Evolutionary conservation across 192 early-diverging fungal genomes (phyloP), one percentile per base, ranked within the genome.

Genomic region (Spinellus fusiger): DNA sequence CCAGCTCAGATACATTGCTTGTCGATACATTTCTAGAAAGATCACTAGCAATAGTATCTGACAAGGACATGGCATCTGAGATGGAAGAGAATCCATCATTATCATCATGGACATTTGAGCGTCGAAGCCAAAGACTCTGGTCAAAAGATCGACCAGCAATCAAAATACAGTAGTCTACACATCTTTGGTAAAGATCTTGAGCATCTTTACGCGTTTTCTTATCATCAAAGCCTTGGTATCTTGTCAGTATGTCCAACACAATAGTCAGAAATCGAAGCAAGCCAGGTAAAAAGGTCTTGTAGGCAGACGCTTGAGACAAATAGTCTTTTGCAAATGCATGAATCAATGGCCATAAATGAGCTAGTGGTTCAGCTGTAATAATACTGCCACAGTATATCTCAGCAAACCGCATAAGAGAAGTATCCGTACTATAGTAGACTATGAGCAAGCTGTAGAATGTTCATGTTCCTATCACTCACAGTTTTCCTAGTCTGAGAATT

Each of bases 141-240:
- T 90, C 89, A 62, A 90, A 88, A 22, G 87, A 78, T 18, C 84
- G 82, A 8, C 90, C 92, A 0, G 83, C 82, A 54, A 89, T 85
- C 40, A 86, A 69, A 18, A 92, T 83, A 61, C 90, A 90, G 29
- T 81, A 82, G 50, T 94, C 92, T 23, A 86, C 64, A 40, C 87
- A 77, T 2, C 82, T 73, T 54, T 76, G 72, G 50, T 81, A 84
- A 2, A 77, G 49, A 22, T 84, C 82, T 37, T 84, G 75, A 12
- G 76, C 80, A 29, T 88, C 86, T 29, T 72, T 75, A 0, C 85
- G 73, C 27, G 78, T 67, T 44, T 82, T 73, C 49, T 83, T 87
- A 50, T 90, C 88, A 4, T 77, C 64, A 2, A 70, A 79, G 7
- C 80, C 61, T 29, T 75, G 79, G 0, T 49, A 63, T 40, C 35